Evolutionary conservation across 2,329 filamentous ascomycete species (phyloP), one percentile per base, ranked within the genome.

Genomic region (Hypoxylon sp.): DNA sequence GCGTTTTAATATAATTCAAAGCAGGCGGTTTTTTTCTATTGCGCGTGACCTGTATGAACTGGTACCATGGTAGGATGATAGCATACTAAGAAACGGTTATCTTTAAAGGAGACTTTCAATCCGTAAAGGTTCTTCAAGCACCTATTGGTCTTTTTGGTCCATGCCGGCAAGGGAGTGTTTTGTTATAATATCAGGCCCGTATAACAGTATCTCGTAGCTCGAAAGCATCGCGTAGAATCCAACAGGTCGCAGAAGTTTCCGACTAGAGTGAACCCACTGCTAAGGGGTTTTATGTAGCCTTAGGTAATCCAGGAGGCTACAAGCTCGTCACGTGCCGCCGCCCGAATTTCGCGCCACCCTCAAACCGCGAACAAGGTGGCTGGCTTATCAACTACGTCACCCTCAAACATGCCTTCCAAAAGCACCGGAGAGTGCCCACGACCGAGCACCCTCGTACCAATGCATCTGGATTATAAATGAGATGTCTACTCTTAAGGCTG

Each of bases 401-500:
- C n/a, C n/a, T 11, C 24, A 61, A 48, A 26, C 18, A 48, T 18
- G 14, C 26, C 20, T 40, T n/a, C 45, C 30, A 32, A 18, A 4
- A 61, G 16, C 26, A 33, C 36, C 6, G 20, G 8, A 48, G 28
- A 20, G 32, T 28, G 20, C 11, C 16, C 49, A 18, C 30, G n/a
- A 58, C 36, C 18, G 45, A 53, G 46, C 44, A 48, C 18, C 18
- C 24, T 48, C 22, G 12, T 30, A 52, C 61, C 51, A 52, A 75
- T 76, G 73, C 71, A 73, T 70, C 67, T 74, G 51, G 71, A 73
- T 42, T 71, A 72, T 40, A 71, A 67, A 58, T 74, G 67, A 74
- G 22, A 83, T 83, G 82, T 77, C 80, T 70, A 80, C 79, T 68
- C 71, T 84, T 26, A 80, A 83, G 73, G 82, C 81, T 57, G 81